Conservation (phyloP, 78 protist genomes). For the Chrysochromulina tobinii region DNA sequence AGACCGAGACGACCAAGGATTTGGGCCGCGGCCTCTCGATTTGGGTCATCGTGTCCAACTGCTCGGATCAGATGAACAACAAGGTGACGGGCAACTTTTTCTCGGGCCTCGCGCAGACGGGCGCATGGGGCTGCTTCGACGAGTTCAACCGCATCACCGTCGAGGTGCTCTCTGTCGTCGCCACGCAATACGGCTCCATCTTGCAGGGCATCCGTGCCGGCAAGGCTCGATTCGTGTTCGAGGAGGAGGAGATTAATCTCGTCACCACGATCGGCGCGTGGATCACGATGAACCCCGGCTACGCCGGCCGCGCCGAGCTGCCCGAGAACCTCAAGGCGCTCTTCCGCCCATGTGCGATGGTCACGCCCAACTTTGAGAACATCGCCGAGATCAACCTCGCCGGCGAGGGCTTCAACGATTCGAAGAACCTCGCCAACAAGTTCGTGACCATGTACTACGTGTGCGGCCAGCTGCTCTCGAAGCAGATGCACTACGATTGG, state of each 20-base stretch:
- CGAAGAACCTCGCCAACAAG: constrained; percentile 73
- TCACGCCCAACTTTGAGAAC: constrained; percentile 84
- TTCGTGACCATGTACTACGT: constrained; percentile 75
- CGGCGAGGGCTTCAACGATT: constrained; percentile 52
- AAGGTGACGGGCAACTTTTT: constrained; percentile 69
- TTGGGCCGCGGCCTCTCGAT: constrained; percentile 55
- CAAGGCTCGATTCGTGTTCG: constrained; percentile 52
- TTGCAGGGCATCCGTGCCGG: constrained; percentile 66
- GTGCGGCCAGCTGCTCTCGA: constrained; percentile 78
- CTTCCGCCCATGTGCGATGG: constrained; percentile 87
- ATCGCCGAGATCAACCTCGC: constrained; percentile 66
- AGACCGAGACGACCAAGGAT: constrained; percentile 89
- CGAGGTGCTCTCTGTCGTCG: constrained; percentile 89
- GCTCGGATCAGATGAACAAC: constrained; percentile 85
- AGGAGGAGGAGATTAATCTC: constrained; percentile 45
- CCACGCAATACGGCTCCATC: constrained; percentile 80
- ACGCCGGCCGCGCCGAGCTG: constrained; percentile 91
- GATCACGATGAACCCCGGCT: constrained; percentile 96
- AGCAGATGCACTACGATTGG: constrained; percentile 91
- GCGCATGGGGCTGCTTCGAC: constrained; percentile 90
- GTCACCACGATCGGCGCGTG: constrained; percentile 57
- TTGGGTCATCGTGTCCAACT: constrained; percentile 74
- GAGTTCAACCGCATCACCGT: constrained; percentile 79
- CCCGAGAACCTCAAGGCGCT: constrained; percentile 92
- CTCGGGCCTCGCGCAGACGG: constrained; percentile 84